A percentile compares a stretch with the other conserved stretches of the same genome.
phyloP scores from a whole-genome alignment of 208 protist species.

The Lotmaria passim region DNA sequence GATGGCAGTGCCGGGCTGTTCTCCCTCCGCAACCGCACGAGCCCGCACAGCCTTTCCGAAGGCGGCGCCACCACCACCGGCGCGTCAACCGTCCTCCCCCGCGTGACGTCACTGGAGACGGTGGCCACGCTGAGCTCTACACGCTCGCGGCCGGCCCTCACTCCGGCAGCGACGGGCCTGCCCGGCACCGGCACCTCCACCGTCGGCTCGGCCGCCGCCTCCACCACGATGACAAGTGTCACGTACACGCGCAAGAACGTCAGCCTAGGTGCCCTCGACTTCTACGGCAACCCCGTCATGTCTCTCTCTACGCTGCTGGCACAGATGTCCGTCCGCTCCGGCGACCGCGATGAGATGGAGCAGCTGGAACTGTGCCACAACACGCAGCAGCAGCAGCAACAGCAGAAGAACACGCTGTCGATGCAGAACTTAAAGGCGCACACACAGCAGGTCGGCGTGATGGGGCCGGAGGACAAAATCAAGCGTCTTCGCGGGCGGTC shows the following conservation, averaged over 20 bases:
- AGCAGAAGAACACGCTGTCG: constrained; percentile 27
- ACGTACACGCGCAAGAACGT: constrained; percentile 44
- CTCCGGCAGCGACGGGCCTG: constrained; percentile 9
- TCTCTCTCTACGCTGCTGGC: constrained; percentile 37
- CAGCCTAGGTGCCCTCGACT: constrained; percentile 31
- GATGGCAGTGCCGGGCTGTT: background rate
- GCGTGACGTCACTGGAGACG: constrained; percentile 24
- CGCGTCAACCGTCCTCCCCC: background rate
- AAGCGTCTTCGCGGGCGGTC: constrained; percentile 25
- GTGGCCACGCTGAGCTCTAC: constrained; percentile 27
- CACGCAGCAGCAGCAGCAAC: constrained; percentile 14
- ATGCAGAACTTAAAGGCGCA: constrained; percentile 42
- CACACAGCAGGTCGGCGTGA: constrained; percentile 36
- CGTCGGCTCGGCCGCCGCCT: constrained; percentile 21
- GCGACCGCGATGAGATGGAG: constrained; percentile 30
- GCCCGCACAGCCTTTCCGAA: constrained; percentile 15
- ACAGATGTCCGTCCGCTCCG: constrained; percentile 31
- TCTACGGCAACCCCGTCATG: constrained; percentile 35
- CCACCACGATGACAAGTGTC: constrained; percentile 27
- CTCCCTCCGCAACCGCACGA: background rate
- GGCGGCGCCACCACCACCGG: background rate
- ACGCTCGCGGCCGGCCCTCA: constrained; percentile 26
- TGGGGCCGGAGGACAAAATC: constrained; percentile 36
- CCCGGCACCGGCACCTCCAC: background rate
- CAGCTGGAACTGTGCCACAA: constrained; percentile 15